Evolutionary conservation across 169 alveolate genomes (phyloP).

Genomic region (Eimeria praecox): DNA sequence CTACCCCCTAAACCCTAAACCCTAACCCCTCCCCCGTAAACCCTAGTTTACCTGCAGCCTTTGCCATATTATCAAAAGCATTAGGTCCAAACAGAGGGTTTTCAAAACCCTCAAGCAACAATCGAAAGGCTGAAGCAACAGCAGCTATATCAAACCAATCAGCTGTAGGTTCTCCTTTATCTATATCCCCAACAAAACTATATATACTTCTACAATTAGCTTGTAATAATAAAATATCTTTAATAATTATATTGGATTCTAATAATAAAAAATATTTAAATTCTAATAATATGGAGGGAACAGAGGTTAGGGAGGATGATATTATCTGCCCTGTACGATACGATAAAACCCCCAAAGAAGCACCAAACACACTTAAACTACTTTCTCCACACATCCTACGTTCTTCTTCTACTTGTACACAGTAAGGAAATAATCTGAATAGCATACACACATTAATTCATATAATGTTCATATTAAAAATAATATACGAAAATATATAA

Average conservation of each 20-base stretch:
- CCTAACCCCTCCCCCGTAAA: conserved; percentile 5
- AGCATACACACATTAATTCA: too few relatives aligned
- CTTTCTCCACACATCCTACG: not conserved
- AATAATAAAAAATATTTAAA: too few relatives aligned
- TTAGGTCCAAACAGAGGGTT: conserved; percentile 12
- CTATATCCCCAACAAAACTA: conserved; percentile 68
- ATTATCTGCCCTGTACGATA: conserved; percentile 9
- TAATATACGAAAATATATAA: too few relatives aligned
- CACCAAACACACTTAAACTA: conserved; percentile 21
- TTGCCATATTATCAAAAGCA: not conserved
- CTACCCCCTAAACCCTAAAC: not conserved
- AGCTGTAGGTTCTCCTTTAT: conserved; percentile 38
- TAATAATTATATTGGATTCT: not conserved
- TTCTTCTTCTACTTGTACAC: conserved; percentile 67
- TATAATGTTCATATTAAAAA: too few relatives aligned
- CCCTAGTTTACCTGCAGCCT: not conserved
- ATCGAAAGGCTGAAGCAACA: conserved; percentile 34
- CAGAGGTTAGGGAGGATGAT: not conserved
- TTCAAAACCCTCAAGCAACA: conserved; percentile 13
- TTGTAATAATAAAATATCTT: conserved; percentile 52
- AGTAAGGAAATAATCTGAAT: conserved; percentile 60
- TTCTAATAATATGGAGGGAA: conserved; percentile 33
- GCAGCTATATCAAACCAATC: conserved; percentile 49
- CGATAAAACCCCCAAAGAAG: conserved; percentile 2
- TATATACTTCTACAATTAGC: conserved; percentile 39